phyloP scores from a whole-genome alignment of 306 rosid species.

The Malus asiatica region DNA sequence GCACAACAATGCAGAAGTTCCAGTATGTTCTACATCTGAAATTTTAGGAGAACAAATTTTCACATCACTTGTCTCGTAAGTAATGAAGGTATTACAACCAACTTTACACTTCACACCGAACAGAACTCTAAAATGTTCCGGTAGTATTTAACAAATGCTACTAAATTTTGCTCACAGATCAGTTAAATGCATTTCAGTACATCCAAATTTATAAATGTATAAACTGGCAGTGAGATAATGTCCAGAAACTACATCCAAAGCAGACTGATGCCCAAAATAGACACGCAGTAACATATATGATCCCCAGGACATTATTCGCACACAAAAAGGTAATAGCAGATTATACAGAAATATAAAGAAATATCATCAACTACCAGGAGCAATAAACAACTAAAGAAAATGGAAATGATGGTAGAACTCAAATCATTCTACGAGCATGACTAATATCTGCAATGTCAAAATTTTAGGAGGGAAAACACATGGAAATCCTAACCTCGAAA shows the following conservation, averaged over 20 bases:
- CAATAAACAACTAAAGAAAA: background rate
- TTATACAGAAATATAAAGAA: background rate
- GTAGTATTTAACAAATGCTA: background rate
- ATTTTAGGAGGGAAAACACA: background rate
- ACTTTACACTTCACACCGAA: background rate
- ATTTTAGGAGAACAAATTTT: background rate
- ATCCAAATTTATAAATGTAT: background rate
- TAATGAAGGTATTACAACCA: background rate
- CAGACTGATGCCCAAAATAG: background rate
- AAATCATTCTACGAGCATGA: background rate
- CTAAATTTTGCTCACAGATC: background rate
- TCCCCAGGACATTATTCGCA: background rate
- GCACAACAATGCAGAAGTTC: background rate
- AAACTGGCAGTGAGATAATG: background rate
- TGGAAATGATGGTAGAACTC: background rate
- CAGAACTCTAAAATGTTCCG: background rate
- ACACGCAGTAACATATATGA: background rate
- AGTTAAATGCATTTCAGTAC: background rate
- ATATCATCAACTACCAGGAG: background rate
- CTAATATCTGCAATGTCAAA: conserved; percentile 4
- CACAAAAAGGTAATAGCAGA: background rate
- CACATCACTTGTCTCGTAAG: background rate
- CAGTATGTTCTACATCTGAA: background rate
- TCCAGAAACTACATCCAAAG: background rate
- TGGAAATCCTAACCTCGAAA: conserved; percentile 65